phyloP scores from a whole-genome alignment of 257 asterid species.

The Nemophila menziesii region DNA sequence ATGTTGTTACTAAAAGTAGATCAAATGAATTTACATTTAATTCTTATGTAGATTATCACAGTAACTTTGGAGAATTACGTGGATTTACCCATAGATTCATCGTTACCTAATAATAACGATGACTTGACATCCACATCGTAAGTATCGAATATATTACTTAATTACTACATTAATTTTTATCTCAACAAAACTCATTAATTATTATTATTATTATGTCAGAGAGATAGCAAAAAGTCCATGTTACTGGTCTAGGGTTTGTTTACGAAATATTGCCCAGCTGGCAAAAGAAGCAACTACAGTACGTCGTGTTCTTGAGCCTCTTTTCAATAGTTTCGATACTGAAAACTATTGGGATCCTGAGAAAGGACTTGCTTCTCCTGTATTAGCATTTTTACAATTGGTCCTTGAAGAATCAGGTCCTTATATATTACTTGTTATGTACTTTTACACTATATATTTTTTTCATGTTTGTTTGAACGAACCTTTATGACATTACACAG shows the following conservation, averaged over 20 bases:
- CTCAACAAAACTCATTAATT: not conserved
- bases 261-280: conserved; percentile 28
- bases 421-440: conserved; percentile 1
- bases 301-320: conserved; percentile 43
- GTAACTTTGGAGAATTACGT: conserved; percentile 39
- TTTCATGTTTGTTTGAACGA: not conserved
- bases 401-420: conserved; percentile 41
- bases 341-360: conserved; percentile 36
- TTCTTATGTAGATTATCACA: conserved; percentile 28
- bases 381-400: conserved; percentile 27
- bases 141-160: conserved; percentile 1
- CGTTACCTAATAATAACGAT: conserved; percentile 15
- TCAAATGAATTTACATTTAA: conserved; percentile 9
- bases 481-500: conserved; percentile 10
- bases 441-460: not conserved
- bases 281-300: conserved; percentile 43
- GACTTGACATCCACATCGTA: conserved; percentile 27
- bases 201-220: conserved; percentile 14
- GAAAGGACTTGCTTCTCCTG: conserved; percentile 32
- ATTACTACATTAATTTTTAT: not conserved
- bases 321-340: conserved; percentile 31
- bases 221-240: conserved; percentile 31
- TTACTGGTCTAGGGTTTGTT: conserved; percentile 37
- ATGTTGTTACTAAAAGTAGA: not conserved
- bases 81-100: conserved; percentile 16